These are phyloP conservation scores for Aplosporella prunicola DNA, from an alignment of 2,329 filamentous ascomycete genomes.

Conservation along the genomic window DNA sequence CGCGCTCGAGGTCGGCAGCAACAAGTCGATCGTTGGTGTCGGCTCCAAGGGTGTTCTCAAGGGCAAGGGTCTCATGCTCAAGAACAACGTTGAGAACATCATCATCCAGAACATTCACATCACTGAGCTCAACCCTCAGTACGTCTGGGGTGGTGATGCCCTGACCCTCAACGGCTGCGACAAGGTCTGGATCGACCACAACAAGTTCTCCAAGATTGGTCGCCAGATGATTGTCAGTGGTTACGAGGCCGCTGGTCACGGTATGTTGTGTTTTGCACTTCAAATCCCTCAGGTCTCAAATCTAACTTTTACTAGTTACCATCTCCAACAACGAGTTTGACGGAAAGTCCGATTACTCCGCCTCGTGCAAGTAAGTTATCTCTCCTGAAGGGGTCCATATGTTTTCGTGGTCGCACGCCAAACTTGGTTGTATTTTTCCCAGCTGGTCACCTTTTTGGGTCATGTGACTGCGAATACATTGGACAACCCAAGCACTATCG, in stretches of 20 bases:
- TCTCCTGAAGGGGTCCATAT: too few species aligned
- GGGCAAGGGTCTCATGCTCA: conserved; percentile 33
- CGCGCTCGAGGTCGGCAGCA: conserved; percentile 27
- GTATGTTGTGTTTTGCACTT: neutral
- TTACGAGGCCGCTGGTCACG: conserved; percentile 22
- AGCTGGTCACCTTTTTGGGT: too few species aligned
- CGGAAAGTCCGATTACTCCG: conserved; percentile 34
- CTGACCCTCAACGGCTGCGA: conserved; percentile 27
- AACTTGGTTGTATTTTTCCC: too few species aligned
- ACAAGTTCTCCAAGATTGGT: conserved; percentile 32
- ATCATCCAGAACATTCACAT: conserved; percentile 34
- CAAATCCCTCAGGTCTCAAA: too few species aligned
- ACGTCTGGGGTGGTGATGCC: conserved; percentile 32
- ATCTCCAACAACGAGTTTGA: conserved; percentile 41
- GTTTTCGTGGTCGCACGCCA: too few species aligned
- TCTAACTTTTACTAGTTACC: conserved; percentile 31
- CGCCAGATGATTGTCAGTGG: conserved; percentile 36
- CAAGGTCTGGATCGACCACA: conserved; percentile 22
- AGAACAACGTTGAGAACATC: conserved; percentile 25
- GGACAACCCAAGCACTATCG: too few species aligned
- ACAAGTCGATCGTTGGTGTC: conserved; percentile 35
- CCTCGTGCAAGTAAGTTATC: conserved; percentile 38
- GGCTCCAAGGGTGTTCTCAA: conserved; percentile 32
- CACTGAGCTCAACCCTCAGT: conserved; percentile 28
- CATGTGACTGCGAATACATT: too few species aligned